A percentile compares a stretch with the other conserved stretches of the same genome.
phyloP scores from a whole-genome alignment of 768 basidiomycete genomes.

The Pluteus cervinus region DNA sequence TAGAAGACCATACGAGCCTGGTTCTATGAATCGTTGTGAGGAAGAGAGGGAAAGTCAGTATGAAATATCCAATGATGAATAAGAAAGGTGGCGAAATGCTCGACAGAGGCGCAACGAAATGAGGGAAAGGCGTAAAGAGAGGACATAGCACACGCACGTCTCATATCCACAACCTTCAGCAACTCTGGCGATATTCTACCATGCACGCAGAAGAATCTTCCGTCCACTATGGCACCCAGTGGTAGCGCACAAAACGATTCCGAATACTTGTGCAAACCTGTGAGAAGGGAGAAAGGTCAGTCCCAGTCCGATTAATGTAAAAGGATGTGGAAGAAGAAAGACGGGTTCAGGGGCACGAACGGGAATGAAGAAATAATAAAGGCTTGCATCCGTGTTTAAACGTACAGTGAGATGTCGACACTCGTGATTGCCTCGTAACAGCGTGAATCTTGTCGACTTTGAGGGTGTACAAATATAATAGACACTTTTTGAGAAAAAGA shows the following conservation, averaged over 20 bases:
- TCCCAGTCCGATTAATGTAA: background rate
- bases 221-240: conserved; percentile 86
- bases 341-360: conserved; percentile 5
- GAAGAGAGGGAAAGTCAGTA: background rate
- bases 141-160: conserved; percentile 36
- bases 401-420: conserved; percentile 93
- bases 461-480: conserved; percentile 88
- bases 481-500: conserved; percentile 65
- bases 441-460: conserved; percentile 82
- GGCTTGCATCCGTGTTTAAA: conserved; percentile 92
- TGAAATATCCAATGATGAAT: background rate
- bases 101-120: background rate
- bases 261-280: conserved; percentile 90
- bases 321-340: background rate
- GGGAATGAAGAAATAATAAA: conserved; percentile 7
- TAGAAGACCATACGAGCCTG: conserved; percentile 83
- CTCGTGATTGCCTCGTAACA: conserved; percentile 95
- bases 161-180: conserved; percentile 69
- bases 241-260: conserved; percentile 88
- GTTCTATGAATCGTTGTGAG: conserved; percentile 69
- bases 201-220: conserved; percentile 96
- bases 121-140: conserved; percentile 4
- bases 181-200: conserved; percentile 92
- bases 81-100: background rate
- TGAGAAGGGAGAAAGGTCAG: conserved; percentile 2